Evolutionary conservation across 164 flowering plant species (phyloP), one percentile per base, ranked within the genome.

Genomic region (Stephania japonica): DNA sequence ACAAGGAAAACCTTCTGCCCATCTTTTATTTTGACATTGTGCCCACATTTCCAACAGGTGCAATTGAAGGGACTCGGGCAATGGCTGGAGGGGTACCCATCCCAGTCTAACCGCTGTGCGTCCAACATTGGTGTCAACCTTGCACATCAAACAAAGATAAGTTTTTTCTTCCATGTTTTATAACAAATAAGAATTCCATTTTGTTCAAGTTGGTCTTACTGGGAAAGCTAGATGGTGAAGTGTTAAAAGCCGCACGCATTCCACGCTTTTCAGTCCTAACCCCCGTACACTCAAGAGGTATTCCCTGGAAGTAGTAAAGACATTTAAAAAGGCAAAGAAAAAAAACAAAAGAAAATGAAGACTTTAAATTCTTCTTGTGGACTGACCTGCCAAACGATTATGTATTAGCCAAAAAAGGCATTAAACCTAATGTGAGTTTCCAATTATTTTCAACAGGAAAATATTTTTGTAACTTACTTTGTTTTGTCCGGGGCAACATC

Each of bases 171-270:
- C 53, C 43, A 19, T 41, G 14, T 25, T 42, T 6, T 27, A 1
- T 50, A 25, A 70, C 5, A 19, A 11, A 27, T 6, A 70, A 32
- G 5, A 53, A 24, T 2, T 12, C 50, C 21, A 6, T 0, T 70
- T n/a, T 67, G 65, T 24, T n/a, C n/a, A 64, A 25, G 72, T 59
- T 21, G 21, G 23, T 81, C 95, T 90, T 87, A 96, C 99, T 47
- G 99, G 99, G 71, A 96, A 93, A 66, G 99, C 98, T 81, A 92
- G 88, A 78, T 96, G 97, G 75, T 96, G 97, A 53, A 96, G 97
- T 13, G 98, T 90, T 75, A 96, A 78, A 77, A 96, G 97, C 66
- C 98, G 86, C 41, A 96, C 92, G 77, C 99, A 96, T 81, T 96
- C 99, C 74, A 90, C 95, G 70, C 99, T 96, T 83, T 96, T 96